These are phyloP conservation scores for Saccharomycopsis oosterbeekiorum DNA, from an alignment of 805 yeast genomes.

Conservation along the genomic window DNA sequence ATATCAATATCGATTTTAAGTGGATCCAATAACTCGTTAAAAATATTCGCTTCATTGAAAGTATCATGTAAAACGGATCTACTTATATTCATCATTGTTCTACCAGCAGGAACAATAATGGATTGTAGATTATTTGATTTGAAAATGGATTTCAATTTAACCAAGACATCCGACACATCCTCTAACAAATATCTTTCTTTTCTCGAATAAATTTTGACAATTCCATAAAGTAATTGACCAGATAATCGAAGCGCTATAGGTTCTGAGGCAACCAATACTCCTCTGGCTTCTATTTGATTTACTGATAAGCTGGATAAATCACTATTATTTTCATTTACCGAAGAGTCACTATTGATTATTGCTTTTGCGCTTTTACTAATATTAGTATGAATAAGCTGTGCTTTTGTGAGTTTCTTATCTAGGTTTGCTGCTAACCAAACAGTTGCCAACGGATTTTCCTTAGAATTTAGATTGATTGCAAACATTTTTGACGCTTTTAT, in stretches of 20 bases:
- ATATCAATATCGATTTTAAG: conserved; percentile 32
- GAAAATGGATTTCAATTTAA: conserved; percentile 63
- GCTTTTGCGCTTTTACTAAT: conserved; percentile 59
- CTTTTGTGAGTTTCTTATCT: conserved; percentile 65
- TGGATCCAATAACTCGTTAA: conserved; percentile 54
- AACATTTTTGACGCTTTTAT: neutral
- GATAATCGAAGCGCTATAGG: conserved; percentile 72
- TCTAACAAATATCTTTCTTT: conserved; percentile 76
- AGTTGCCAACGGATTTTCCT: conserved; percentile 77
- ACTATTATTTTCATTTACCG: neutral
- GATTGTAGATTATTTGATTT: conserved; percentile 31
- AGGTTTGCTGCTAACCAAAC: conserved; percentile 91
- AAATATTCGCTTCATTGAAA: conserved; percentile 46
- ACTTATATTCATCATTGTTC: conserved; percentile 51
- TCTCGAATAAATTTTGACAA: conserved; percentile 75
- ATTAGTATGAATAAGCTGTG: conserved; percentile 62
- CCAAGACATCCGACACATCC: conserved; percentile 70
- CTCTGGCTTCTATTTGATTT: neutral
- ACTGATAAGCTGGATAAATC: neutral
- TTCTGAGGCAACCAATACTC: conserved; percentile 26
- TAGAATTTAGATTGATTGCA: conserved; percentile 36
- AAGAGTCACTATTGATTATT: conserved; percentile 32
- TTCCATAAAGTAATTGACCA: conserved; percentile 79
- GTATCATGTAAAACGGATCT: conserved; percentile 63
- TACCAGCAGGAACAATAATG: conserved; percentile 49